A percentile compares a stretch with the other conserved stretches of the same genome.
Conservation (phyloP, 495 filamentous ascomycete species). For the Ascobolus immersus region DNA sequence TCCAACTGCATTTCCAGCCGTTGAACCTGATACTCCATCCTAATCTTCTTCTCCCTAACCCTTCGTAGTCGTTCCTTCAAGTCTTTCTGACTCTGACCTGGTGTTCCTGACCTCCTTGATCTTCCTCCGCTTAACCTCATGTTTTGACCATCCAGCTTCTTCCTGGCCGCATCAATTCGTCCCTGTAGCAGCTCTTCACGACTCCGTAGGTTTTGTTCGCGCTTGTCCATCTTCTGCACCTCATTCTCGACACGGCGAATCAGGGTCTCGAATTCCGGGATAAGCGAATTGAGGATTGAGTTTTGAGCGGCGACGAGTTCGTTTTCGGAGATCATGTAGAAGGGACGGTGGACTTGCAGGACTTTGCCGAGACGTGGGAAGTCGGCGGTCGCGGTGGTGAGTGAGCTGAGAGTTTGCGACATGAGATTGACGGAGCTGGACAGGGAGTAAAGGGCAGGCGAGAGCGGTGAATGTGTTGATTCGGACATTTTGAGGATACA, state of each 20-base stretch:
- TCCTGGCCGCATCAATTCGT: slow-evolving; percentile 20
- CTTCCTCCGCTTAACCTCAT: too few relatives aligned
- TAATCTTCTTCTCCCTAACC: too few relatives aligned
- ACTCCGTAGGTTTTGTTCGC: slow-evolving; percentile 42
- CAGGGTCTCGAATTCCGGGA: slow-evolving; percentile 43
- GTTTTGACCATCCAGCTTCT: slow-evolving; percentile 6
- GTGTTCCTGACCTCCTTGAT: too few relatives aligned
- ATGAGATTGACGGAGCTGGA: slow-evolving; percentile 45
- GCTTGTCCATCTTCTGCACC: slow-evolving; percentile 45
- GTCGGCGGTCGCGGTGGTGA: slow-evolving; percentile 45
- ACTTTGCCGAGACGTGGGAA: slow-evolving; percentile 50
- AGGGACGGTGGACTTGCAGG: slow-evolving; percentile 39
- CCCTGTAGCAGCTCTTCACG: slow-evolving; percentile 48
- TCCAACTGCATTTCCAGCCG: too few relatives aligned
- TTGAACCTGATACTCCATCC: too few relatives aligned
- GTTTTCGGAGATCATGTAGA: slow-evolving; percentile 49
- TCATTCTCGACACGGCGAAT: slow-evolving; percentile 38
- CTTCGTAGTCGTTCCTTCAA: too few relatives aligned
- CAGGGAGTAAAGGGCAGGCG: slow-evolving; percentile 40
- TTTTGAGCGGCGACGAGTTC: slow-evolving; percentile 42
- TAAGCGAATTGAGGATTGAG: slow-evolving; percentile 43
- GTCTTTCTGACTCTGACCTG: too few relatives aligned
- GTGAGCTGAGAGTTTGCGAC: slow-evolving; percentile 43
- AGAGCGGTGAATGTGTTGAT: too few relatives aligned
- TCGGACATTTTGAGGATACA: too few relatives aligned